These are phyloP conservation scores for Osmanthus fragrans DNA, from an alignment of 257 asterid genomes.

Conservation along the genomic window DNA sequence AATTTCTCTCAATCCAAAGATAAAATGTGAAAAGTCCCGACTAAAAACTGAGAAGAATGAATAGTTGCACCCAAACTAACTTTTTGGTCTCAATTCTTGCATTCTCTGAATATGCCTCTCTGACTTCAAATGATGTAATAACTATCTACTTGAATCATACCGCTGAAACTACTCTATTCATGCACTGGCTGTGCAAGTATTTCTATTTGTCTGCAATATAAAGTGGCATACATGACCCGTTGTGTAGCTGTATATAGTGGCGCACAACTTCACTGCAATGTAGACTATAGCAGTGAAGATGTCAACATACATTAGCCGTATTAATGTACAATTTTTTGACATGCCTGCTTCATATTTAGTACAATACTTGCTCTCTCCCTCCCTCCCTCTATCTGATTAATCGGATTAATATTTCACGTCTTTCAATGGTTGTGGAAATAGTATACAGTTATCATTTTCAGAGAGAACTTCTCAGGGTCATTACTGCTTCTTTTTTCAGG, in stretches of 20 bases:
- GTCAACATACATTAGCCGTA: neutral
- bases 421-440: too few species aligned
- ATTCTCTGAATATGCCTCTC: neutral
- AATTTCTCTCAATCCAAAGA: neutral
- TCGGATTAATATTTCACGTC: neutral
- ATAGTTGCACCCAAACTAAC: neutral
- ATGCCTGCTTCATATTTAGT: neutral
- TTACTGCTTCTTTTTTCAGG: constrained; percentile 45
- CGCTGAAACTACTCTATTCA: neutral
- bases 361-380: neutral
- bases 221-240: neutral
- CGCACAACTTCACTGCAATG: neutral
- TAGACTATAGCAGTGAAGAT: neutral
- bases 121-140: neutral
- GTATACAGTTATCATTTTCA: too few species aligned
- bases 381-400: neutral
- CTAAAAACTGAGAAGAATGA: neutral
- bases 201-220: neutral
- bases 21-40: neutral
- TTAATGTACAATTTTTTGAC: neutral
- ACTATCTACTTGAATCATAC: neutral
- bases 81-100: neutral
- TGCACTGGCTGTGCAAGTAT: neutral
- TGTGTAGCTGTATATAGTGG: neutral
- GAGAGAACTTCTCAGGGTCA: neutral